phyloP scores from a whole-genome alignment of 805 yeast genomes.

The Cyberlindnera japonica region DNA sequence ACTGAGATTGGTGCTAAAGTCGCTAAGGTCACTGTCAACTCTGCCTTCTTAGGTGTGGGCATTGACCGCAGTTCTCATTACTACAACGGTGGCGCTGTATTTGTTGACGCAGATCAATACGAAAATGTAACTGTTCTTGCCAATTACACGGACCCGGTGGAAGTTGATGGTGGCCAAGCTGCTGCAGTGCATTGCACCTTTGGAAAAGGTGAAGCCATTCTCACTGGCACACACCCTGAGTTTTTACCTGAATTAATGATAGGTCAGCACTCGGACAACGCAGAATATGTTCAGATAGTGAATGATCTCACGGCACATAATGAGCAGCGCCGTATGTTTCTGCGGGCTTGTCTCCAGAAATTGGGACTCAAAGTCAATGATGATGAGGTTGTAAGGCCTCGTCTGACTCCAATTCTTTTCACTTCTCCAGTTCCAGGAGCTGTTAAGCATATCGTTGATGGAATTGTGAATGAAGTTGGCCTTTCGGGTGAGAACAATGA shows the following conservation, averaged over 20 bases:
- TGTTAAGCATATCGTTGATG: constrained; percentile 31
- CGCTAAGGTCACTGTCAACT: constrained; percentile 40
- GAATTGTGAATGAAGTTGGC: constrained; percentile 33
- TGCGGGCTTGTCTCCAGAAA: constrained; percentile 51
- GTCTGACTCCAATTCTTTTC: constrained; percentile 62
- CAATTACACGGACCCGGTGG: constrained; percentile 51
- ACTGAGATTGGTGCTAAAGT: constrained; percentile 75
- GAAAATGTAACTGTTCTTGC: constrained; percentile 72
- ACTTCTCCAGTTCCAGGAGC: constrained; percentile 37
- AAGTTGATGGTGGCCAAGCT: constrained; percentile 52
- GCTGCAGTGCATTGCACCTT: constrained; percentile 67
- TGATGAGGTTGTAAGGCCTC: constrained; percentile 49
- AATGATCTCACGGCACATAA: constrained; percentile 42
- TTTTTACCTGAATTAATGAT: constrained; percentile 55
- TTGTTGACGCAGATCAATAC: constrained; percentile 66
- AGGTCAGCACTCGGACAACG: constrained; percentile 32
- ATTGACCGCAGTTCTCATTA: constrained; percentile 38
- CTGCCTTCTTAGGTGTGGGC: constrained; percentile 29
- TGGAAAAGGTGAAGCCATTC: constrained; percentile 72
- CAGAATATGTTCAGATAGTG: constrained; percentile 34
- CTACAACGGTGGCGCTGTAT: constrained; percentile 88
- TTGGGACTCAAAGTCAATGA: constrained; percentile 70
- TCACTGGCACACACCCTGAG: constrained; percentile 91
- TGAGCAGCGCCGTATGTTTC: constrained; percentile 47
- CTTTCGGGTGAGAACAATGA: constrained; percentile 34